phyloP scores from a whole-genome alignment of 2,329 filamentous ascomycete species.

The Sphaerulina vaccinii region DNA sequence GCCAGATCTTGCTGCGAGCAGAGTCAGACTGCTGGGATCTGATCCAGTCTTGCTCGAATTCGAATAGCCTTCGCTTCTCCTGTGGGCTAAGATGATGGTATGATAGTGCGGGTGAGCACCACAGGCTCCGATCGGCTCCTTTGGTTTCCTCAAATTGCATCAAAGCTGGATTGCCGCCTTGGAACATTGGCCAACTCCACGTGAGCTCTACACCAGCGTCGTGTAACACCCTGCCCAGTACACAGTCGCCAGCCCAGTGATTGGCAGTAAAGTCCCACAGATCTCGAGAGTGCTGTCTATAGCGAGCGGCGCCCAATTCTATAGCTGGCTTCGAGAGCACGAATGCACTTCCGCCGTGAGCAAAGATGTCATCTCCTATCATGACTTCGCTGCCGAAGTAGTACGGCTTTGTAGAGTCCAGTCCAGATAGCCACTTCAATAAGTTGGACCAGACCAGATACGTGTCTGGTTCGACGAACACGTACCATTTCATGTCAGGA shows the following conservation, averaged over 20 bases:
- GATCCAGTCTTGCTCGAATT: constrained; percentile 34
- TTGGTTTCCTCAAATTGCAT: constrained; percentile 40
- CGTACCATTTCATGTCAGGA: constrained; percentile 56
- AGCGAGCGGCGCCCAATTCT: constrained; percentile 37
- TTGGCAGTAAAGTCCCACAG: constrained; percentile 45
- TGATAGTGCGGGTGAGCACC: constrained; percentile 45
- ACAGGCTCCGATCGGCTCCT: constrained; percentile 34
- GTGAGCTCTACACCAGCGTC: constrained; percentile 45
- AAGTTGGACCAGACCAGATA: constrained; percentile 56
- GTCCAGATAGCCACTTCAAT: constrained; percentile 52
- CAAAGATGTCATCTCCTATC: constrained; percentile 43
- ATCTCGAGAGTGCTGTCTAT: constrained; percentile 40
- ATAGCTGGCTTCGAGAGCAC: constrained; percentile 44
- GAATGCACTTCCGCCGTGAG: constrained; percentile 45
- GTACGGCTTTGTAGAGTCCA: constrained; percentile 49
- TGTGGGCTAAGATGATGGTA: constrained; percentile 35
- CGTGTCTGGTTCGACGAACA: constrained; percentile 61
- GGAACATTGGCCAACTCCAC: constrained; percentile 44
- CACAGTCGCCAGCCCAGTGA: constrained; percentile 56
- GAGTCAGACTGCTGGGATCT: constrained; percentile 1
- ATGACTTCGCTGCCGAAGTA: constrained; percentile 57
- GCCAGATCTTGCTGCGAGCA: background rate
- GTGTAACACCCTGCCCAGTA: constrained; percentile 50
- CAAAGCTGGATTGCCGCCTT: constrained; percentile 39
- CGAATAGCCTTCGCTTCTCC: constrained; percentile 31